Percentiles rank a stretch among this genome's conserved stretches.
Conservation (phyloP, 441 rosid species). For the Eruca vesicaria region DNA sequence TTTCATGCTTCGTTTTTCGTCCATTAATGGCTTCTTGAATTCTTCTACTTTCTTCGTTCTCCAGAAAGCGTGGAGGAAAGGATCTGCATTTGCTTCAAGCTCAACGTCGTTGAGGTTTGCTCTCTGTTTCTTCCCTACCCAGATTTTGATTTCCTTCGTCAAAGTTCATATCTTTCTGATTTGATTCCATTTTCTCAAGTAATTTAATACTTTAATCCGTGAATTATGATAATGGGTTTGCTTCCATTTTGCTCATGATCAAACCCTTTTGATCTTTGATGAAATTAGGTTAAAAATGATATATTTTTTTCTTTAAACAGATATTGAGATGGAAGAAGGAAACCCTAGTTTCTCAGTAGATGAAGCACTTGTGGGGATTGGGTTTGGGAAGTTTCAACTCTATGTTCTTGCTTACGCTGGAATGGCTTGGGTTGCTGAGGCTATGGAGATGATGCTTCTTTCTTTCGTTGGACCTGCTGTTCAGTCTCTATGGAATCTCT, state of each 20-base stretch:
- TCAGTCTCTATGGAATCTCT: slow-evolving; percentile 68
- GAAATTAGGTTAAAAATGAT: too few relatives aligned
- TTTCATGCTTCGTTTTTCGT: slow-evolving; percentile 2
- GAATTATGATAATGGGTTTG: neutral
- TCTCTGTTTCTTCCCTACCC: neutral
- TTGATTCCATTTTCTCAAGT: neutral
- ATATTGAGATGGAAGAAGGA: slow-evolving; percentile 54
- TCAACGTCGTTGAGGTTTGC: slow-evolving; percentile 15
- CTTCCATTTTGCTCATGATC: neutral
- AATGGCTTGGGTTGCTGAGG: slow-evolving; percentile 92
- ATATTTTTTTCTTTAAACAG: too few relatives aligned
- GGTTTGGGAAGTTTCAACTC: slow-evolving; percentile 84
- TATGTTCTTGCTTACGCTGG: slow-evolving; percentile 84
- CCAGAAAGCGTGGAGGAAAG: slow-evolving; percentile 9
- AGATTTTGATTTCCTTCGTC: neutral
- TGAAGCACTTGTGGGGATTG: slow-evolving; percentile 73
- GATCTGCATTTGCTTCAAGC: slow-evolving; percentile 21
- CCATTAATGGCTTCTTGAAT: neutral
- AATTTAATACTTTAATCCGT: too few relatives aligned
- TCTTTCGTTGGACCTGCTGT: slow-evolving; percentile 91
- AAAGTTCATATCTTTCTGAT: neutral
- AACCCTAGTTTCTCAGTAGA: slow-evolving; percentile 60
- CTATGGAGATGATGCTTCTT: slow-evolving; percentile 98
- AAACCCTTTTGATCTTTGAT: neutral
- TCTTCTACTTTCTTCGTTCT: neutral